Evolutionary conservation across 768 basidiomycete genomes (phyloP), one percentile per base, ranked within the genome.

Genomic region (Holtermanniella nyarrowii): DNA sequence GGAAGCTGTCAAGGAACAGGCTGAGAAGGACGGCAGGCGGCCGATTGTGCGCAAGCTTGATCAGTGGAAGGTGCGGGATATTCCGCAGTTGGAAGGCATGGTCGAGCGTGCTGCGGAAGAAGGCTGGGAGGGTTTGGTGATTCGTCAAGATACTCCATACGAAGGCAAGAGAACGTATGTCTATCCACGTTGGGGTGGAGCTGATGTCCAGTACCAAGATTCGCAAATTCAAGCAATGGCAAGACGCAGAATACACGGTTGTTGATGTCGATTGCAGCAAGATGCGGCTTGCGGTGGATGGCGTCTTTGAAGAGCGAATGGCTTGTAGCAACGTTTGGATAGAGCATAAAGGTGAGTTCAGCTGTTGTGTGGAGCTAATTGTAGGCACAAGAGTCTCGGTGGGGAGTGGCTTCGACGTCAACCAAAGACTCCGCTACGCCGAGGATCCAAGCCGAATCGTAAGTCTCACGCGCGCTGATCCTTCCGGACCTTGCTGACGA

Each of bases 211-310:
- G 69, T 12, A 27, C 59, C 13, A 60, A 66, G 26, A 60, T 70
- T n/a, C 57, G 65, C 10, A 70, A 70, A 49, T 70, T 66, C 63
- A 70, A 70, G 52, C 53, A 63, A 53, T 70, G 66, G 66, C 59
- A 60, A 49, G 69, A 70, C 27, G 65, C 54, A n/a, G 69, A 70
- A 54, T 68, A 70, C 40, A 46, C 41, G 5, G 66, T 65, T 27
- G 45, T 45, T 13, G 53, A 50, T 2, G 39, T 68, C 25, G 65
- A 68, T 16, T 55, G 53, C 13, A 56, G 54, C 24, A 50, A 25
- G 4, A 66, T 66, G 62, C 52, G 69, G 1, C 51, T 70, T 11
- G 26, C 65, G 3, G 52, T 68, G 26, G 44, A 70, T 26, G 66
- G 69, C 5, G 58, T 64, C 1, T 70, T 57, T 44, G 65, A 31